Base-by-base conservation (phyloP, 139 green algal genomes). In the Klebsormidium nitens region DNA sequence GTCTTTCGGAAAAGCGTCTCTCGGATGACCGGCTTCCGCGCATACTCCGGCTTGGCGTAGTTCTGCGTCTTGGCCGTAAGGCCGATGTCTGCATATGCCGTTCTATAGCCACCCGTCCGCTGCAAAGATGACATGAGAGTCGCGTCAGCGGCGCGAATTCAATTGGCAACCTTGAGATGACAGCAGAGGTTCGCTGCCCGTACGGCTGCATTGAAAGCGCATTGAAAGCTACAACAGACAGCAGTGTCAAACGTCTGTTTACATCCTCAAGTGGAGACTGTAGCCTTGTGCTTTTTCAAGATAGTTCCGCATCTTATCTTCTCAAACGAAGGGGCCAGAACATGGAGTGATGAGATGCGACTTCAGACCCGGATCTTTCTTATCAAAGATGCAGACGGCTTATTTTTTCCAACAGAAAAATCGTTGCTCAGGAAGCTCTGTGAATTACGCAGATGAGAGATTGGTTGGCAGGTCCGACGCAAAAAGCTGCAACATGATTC, bases 1-100 rank as follows among this genome's bases (percentile, higher is more conserved):
- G 62, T 69, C 34, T 36, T 64, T n/a, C 62, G 40, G 62, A 58
- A 69, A 23, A 69, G 59, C 36, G 32, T 63, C n/a, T 69, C 62
- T 17, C 40, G 31, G 19, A 63, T 50, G 23, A 69, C 62, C 6
- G 62, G 36, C 23, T 63, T 64, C 26, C 62, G 40, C n/a, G 62
- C 62, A 29, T 69, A 69, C 6, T 48, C 26, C 39, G 62, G 62
- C 40, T 64, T 69, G 40, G n/a, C 36, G 62, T 58, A 69, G 8
- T 31, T n/a, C 5, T 17, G 26, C n/a, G 6, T 11, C 17, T 37
- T 31, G 52, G 52, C 52, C n/a, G 23, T 61, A 5, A 61, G 11
- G n/a, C 52, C 52, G 29, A 61, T 19, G 5, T 61, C 52, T 6
- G 6, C 8, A 23, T 5, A 37, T 6, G n/a, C 11, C n/a, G 14